Conservation (phyloP, 805 yeast species). For the Scheffersomyces coipomensis region DNA sequence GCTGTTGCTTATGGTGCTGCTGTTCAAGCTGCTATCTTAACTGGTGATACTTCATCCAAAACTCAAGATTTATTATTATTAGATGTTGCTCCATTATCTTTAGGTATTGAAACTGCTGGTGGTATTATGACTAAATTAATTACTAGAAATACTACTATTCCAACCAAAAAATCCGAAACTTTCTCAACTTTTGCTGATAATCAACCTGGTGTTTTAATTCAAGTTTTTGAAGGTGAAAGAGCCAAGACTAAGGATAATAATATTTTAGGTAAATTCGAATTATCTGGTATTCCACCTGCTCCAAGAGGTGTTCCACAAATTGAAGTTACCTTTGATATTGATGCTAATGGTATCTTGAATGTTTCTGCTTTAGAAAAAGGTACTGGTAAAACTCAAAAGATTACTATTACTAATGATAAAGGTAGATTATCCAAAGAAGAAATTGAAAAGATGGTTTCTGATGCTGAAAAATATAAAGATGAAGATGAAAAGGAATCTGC, state of each 20-base stretch:
- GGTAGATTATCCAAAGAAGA: conserved; percentile 98
- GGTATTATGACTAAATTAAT: conserved; percentile 98
- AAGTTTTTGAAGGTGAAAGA: conserved; percentile 98
- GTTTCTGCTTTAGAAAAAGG: conserved; percentile 97
- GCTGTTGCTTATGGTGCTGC: conserved; percentile 99
- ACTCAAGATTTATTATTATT: conserved; percentile 91
- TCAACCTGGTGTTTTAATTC: conserved; percentile 98
- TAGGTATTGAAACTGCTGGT: conserved; percentile 99
- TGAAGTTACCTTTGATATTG: conserved; percentile 95
- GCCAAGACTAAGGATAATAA: conserved; percentile 94
- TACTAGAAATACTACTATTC: conserved; percentile 97
- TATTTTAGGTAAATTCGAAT: conserved; percentile 94
- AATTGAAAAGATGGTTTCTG: conserved; percentile 95
- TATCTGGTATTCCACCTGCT: conserved; percentile 96
- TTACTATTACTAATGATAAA: conserved; percentile 97
- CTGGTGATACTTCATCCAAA: conserved; percentile 95
- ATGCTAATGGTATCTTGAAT: conserved; percentile 96
- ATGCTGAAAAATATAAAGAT: conserved; percentile 96
- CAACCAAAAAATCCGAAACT: conserved; percentile 95
- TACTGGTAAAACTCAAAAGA: conserved; percentile 96
- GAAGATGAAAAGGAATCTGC: conserved; percentile 94
- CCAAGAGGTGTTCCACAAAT: conserved; percentile 99
- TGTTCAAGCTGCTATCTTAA: conserved; percentile 94
- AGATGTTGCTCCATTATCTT: conserved; percentile 96
- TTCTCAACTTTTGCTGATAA: conserved; percentile 97